These are phyloP conservation scores for Pouteria campechiana DNA, from an alignment of 179 eudicot species.

Conservation along the genomic window DNA sequence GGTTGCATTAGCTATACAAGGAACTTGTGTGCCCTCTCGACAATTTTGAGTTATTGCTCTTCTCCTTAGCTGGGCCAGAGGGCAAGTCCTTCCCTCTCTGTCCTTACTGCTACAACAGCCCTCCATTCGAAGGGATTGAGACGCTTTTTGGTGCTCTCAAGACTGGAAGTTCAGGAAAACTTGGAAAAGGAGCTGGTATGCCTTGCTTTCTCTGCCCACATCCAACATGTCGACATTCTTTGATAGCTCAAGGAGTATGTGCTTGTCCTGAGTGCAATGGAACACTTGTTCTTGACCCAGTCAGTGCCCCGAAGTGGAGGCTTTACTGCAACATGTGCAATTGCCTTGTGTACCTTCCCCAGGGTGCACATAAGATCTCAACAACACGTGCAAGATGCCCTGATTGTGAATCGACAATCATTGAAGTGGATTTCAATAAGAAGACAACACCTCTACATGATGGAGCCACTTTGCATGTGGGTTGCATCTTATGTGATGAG, in stretches of 20 bases:
- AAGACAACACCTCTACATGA: constrained; percentile 72
- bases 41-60: constrained; percentile 80
- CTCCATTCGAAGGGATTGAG: constrained; percentile 87
- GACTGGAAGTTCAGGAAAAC: constrained; percentile 34
- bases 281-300: constrained; percentile 85
- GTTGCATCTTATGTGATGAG: constrained; percentile 89
- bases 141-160: constrained; percentile 55
- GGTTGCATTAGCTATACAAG: constrained; percentile 61
- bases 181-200: constrained; percentile 95
- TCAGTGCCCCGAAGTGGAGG: constrained; percentile 95
- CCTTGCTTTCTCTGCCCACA: constrained; percentile 91
- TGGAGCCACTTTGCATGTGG: constrained; percentile 64
- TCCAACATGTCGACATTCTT: constrained; percentile 78
- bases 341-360: constrained; percentile 73
- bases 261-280: constrained; percentile 96
- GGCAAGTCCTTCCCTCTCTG: constrained; percentile 94
- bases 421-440: constrained; percentile 87
- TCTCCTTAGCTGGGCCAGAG: constrained; percentile 84
- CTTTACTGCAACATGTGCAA: constrained; percentile 85
- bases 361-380: constrained; percentile 81
- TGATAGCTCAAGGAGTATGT: constrained; percentile 83
- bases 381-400: constrained; percentile 64
- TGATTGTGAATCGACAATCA: constrained; percentile 72
- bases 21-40: constrained; percentile 84
- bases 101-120: constrained; percentile 92